A percentile compares a stretch with the other conserved stretches of the same genome.
phyloP scores from a whole-genome alignment of 169 alveolate genomes.

The Theileria annulata region DNA sequence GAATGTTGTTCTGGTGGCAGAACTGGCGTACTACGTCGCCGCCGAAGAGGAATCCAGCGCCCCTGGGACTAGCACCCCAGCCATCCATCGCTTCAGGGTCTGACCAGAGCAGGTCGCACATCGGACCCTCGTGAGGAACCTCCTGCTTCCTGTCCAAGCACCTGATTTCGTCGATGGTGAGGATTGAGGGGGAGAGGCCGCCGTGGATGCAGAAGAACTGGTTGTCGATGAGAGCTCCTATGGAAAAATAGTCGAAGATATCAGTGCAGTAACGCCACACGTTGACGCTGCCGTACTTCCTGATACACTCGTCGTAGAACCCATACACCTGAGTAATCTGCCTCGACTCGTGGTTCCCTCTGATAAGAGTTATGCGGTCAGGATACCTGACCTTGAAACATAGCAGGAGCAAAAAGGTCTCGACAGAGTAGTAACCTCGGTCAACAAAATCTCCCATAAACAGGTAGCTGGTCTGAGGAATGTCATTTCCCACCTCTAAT shows the following conservation, averaged over 20 bases:
- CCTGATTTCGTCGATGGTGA: slow-evolving; percentile 91
- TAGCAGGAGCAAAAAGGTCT: slow-evolving; percentile 95
- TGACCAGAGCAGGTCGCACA: slow-evolving; percentile 99
- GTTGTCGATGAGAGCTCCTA: slow-evolving; percentile 96
- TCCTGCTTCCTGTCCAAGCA: slow-evolving; percentile 93
- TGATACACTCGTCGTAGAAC: slow-evolving; percentile 98
- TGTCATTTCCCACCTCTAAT: slow-evolving; percentile 85
- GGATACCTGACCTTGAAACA: slow-evolving; percentile 96
- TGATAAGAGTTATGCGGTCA: slow-evolving; percentile 91
- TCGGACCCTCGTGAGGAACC: slow-evolving; percentile 99
- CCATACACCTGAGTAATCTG: slow-evolving; percentile 99
- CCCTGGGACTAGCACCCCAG: slow-evolving; percentile 99
- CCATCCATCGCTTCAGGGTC: slow-evolving; percentile 99
- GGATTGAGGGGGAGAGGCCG: slow-evolving; percentile 96
- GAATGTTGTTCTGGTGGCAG: slow-evolving; percentile 92
- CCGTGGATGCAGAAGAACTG: slow-evolving; percentile 97
- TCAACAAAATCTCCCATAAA: slow-evolving; percentile 99
- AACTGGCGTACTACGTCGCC: slow-evolving; percentile 93
- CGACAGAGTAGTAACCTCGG: slow-evolving; percentile 98
- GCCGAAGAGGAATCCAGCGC: slow-evolving; percentile 99
- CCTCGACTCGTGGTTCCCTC: slow-evolving; percentile 99
- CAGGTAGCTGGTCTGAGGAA: slow-evolving; percentile 90
- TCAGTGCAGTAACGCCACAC: slow-evolving; percentile 98
- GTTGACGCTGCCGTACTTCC: slow-evolving; percentile 97
- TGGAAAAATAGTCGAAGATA: slow-evolving; percentile 96